Evolutionary conservation across 106 monocot genomes (phyloP).

Genomic region (Acorus calamus): DNA sequence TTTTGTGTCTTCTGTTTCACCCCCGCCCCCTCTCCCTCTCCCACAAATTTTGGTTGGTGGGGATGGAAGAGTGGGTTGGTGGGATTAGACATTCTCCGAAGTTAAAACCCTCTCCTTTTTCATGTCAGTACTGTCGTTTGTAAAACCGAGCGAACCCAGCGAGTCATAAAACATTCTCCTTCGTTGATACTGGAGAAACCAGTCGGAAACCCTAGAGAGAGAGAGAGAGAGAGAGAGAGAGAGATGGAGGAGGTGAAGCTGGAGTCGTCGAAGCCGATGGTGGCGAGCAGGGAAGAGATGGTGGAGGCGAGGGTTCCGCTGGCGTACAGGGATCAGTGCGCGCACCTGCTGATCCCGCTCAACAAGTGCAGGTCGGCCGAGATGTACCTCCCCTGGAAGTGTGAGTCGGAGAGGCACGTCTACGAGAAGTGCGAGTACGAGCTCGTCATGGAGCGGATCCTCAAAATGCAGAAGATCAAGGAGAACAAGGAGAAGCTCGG

Average conservation of each 20-base stretch:
- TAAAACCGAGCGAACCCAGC: too few relatives aligned
- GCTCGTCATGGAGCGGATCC: conserved; percentile 98
- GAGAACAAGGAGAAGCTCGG: conserved; percentile 42
- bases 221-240: conserved; percentile 18
- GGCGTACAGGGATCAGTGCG: conserved; percentile 89
- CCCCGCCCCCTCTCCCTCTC: too few relatives aligned
- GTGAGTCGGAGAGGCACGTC: conserved; percentile 77
- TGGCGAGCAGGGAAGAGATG: conserved; percentile 89
- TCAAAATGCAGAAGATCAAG: conserved; percentile 99
- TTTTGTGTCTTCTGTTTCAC: too few relatives aligned
- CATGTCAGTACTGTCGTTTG: too few relatives aligned
- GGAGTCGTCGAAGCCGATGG: conserved; percentile 95
- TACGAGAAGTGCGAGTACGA: conserved; percentile 99
- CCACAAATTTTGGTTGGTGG: too few relatives aligned
- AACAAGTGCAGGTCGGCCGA: conserved; percentile 90
- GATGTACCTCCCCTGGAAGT: conserved; percentile 96
- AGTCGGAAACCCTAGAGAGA: not conserved
- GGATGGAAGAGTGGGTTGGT: too few relatives aligned
- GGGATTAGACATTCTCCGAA: too few relatives aligned
- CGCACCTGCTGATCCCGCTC: conserved; percentile 97
- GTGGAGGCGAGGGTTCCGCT: conserved; percentile 64
- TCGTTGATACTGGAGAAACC: not conserved
- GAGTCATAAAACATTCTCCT: too few relatives aligned
- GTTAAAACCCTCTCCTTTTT: too few relatives aligned
- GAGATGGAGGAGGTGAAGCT: conserved; percentile 58